phyloP scores from a whole-genome alignment of 108 stramenopile species.

The Skeletonema costatum region DNA sequence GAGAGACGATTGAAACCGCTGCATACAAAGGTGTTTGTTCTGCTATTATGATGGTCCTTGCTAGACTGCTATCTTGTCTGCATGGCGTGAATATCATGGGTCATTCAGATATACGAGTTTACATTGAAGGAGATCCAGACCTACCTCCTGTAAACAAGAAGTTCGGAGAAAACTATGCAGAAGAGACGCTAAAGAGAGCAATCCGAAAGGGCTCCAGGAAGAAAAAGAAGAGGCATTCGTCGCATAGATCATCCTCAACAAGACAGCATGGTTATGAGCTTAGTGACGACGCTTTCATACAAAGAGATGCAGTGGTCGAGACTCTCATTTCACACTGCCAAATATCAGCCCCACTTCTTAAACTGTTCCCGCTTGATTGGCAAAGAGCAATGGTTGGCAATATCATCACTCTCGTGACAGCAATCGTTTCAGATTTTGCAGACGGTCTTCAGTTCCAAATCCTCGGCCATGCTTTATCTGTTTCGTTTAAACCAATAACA shows the following conservation, averaged over 20 bases:
- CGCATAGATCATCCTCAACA: slow-evolving; percentile 28
- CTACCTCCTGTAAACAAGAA: slow-evolving; percentile 68
- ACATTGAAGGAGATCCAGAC: slow-evolving; percentile 70
- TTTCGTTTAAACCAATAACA: slow-evolving; percentile 87
- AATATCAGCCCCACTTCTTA: slow-evolving; percentile 84
- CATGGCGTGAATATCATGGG: slow-evolving; percentile 87
- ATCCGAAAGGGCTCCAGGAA: slow-evolving; percentile 60
- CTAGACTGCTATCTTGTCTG: slow-evolving; percentile 68
- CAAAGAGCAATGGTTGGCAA: slow-evolving; percentile 89
- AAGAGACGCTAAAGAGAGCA: slow-evolving; percentile 61
- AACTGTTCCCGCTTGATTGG: slow-evolving; percentile 86
- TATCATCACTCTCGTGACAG: slow-evolving; percentile 79
- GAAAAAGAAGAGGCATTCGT: slow-evolving; percentile 30
- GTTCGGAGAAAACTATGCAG: slow-evolving; percentile 62
- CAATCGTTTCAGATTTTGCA: slow-evolving; percentile 82
- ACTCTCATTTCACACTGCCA: slow-evolving; percentile 87
- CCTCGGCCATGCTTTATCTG: slow-evolving; percentile 78
- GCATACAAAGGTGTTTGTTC: slow-evolving; percentile 82
- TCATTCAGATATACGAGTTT: slow-evolving; percentile 83
- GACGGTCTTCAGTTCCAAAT: slow-evolving; percentile 84
- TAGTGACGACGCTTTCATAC: slow-evolving; percentile 71
- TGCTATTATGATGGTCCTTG: slow-evolving; percentile 76
- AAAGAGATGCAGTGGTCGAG: slow-evolving; percentile 85
- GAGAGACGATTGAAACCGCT: slow-evolving; percentile 79
- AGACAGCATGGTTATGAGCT: slow-evolving; percentile 35